phyloP scores from a whole-genome alignment of 2,329 filamentous ascomycete species.

The Xylaria sp. region DNA sequence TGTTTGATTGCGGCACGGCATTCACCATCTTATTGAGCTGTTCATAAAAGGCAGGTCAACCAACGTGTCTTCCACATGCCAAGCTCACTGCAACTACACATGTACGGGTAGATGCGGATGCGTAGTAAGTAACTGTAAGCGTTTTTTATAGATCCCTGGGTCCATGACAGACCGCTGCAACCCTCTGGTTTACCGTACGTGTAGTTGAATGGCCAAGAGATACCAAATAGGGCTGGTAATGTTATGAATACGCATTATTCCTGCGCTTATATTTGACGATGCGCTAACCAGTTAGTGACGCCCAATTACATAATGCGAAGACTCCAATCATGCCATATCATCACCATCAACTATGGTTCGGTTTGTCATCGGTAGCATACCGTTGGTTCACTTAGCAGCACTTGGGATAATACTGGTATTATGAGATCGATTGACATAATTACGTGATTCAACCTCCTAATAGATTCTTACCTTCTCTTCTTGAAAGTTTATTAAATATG shows the following conservation, averaged over 20 bases:
- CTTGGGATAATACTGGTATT: background rate
- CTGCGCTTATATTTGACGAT: background rate
- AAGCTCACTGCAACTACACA: background rate
- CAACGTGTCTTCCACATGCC: background rate
- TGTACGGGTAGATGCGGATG: background rate
- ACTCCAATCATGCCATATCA: background rate
- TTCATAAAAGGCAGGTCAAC: conserved; percentile 5
- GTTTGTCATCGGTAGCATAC: background rate
- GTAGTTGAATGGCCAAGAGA: background rate
- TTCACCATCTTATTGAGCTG: background rate
- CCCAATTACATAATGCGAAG: background rate
- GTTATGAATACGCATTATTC: background rate
- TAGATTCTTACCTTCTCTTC: no score
- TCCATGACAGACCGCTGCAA: background rate
- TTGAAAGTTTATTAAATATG: no score
- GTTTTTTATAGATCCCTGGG: conserved; percentile 1
- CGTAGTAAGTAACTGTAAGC: conserved; percentile 2
- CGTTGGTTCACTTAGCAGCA: background rate
- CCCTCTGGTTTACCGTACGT: background rate
- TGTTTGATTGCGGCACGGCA: background rate
- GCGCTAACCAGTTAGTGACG: background rate
- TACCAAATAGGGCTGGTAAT: background rate
- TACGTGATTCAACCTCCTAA: no score
- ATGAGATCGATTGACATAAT: no score
- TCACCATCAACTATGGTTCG: background rate